A percentile compares a stretch with the other conserved stretches of the same genome.
Conservation (phyloP, 345 rosid species). For the Populus deltoides region DNA sequence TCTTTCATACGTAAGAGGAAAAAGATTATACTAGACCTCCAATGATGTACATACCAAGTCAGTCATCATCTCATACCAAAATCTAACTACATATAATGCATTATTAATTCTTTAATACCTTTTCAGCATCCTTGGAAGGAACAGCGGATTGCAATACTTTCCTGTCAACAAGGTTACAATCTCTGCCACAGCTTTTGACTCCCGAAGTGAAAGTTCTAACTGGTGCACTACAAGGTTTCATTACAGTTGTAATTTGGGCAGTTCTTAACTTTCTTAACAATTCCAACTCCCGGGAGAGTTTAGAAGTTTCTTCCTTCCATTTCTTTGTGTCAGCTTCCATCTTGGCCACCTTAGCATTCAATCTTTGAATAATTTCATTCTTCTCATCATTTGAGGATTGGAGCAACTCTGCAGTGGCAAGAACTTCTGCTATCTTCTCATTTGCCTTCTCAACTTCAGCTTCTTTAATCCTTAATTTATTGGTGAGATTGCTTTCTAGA, state of each 20-base stretch:
- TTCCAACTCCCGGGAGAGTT: constrained; percentile 51
- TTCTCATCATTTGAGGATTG: constrained; percentile 54
- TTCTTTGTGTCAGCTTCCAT: constrained; percentile 50
- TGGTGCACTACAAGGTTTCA: constrained; percentile 38
- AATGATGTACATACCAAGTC: not conserved
- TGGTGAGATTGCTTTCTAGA: constrained; percentile 46
- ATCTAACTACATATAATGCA: not conserved
- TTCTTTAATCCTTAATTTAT: constrained; percentile 51
- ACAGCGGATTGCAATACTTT: constrained; percentile 36
- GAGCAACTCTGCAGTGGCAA: constrained; percentile 54
- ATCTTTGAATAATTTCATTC: constrained; percentile 49
- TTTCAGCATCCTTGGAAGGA: constrained; percentile 27
- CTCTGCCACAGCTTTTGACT: constrained; percentile 19
- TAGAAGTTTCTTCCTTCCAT: constrained; percentile 41
- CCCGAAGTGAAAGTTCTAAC: constrained; percentile 24
- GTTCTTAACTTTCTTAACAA: constrained; percentile 41
- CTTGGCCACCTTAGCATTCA: constrained; percentile 45
- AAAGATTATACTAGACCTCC: not conserved
- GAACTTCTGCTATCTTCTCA: constrained; percentile 49
- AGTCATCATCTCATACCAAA: not conserved
- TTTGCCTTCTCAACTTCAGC: constrained; percentile 56
- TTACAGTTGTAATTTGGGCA: constrained; percentile 37
- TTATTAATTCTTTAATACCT: constrained; percentile 43
- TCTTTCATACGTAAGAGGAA: not conserved
- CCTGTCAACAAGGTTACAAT: constrained; percentile 20